Conservation (phyloP, 306 rosid species). For the Prunus campanulata region DNA sequence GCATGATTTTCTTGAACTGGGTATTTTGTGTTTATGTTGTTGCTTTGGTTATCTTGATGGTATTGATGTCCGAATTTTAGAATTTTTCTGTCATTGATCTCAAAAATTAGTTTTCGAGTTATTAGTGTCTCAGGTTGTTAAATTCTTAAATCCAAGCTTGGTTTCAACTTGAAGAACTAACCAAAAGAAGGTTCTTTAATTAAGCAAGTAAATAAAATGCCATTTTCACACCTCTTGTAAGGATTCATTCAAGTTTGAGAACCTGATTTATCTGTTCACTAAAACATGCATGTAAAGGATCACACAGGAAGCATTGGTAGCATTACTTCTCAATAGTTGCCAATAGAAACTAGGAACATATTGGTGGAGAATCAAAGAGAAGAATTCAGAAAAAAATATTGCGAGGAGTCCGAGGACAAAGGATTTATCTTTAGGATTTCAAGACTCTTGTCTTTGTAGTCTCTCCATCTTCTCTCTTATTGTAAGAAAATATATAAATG, state of each 20-base stretch:
- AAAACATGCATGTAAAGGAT: background rate
- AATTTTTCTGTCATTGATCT: background rate
- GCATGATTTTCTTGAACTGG: constrained; percentile 9
- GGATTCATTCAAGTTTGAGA: too few relatives aligned
- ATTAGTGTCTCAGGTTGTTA: background rate
- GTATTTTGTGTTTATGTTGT: background rate
- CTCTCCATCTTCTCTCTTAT: background rate
- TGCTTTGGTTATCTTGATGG: background rate
- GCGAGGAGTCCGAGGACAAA: background rate
- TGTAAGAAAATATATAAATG: background rate
- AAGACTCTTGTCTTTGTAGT: background rate
- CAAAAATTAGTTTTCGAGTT: background rate
- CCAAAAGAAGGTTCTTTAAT: background rate
- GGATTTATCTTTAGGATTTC: background rate
- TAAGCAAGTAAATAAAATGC: background rate
- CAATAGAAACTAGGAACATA: background rate
- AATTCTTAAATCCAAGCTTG: background rate
- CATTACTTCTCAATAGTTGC: background rate
- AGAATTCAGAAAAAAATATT: background rate
- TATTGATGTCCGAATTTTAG: background rate
- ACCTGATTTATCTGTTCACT: background rate
- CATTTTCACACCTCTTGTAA: background rate
- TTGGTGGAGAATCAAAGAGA: background rate
- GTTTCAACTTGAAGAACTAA: background rate
- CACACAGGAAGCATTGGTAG: background rate